A percentile compares a stretch with the other conserved stretches of the same genome.
Conservation (phyloP, 306 rosid species). For the Cicer chorassanicum region DNA sequence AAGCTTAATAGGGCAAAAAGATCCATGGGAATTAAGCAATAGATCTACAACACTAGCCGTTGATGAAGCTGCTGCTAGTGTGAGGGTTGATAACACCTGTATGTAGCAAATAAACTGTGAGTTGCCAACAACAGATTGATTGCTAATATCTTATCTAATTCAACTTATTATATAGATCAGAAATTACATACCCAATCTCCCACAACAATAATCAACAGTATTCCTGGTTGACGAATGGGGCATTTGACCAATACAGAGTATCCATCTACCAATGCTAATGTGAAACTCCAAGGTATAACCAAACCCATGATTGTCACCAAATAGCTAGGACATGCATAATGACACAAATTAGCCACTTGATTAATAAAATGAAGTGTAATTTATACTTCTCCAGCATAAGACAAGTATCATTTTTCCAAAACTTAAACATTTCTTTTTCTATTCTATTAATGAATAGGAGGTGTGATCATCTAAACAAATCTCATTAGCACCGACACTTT, state of each 20-base stretch:
- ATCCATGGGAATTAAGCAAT: conserved; percentile 53
- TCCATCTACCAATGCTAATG: conserved; percentile 85
- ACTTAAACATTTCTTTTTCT: background rate
- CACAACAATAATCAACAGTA: conserved; percentile 63
- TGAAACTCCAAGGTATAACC: conserved; percentile 92
- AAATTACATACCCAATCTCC: conserved; percentile 80
- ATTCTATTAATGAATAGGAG: background rate
- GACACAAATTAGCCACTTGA: conserved; percentile 14
- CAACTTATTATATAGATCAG: conserved; percentile 2
- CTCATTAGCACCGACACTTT: too few relatives aligned
- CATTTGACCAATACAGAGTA: conserved; percentile 74
- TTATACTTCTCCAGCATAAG: background rate
- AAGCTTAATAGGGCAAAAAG: conserved; percentile 60
- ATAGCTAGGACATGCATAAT: conserved; percentile 56
- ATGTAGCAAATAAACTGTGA: conserved; percentile 37
- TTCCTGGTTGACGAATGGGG: conserved; percentile 76
- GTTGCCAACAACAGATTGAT: conserved; percentile 31
- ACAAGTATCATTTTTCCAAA: background rate
- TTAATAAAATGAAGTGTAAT: background rate
- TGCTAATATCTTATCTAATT: conserved; percentile 5
- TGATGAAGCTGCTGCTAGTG: conserved; percentile 81
- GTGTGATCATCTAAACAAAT: background rate
- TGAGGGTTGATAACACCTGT: conserved; percentile 74
- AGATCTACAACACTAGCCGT: conserved; percentile 78
- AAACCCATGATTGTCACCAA: conserved; percentile 88